Percentiles rank a stretch among this genome's conserved stretches.
phyloP scores from a whole-genome alignment of 768 basidiomycete genomes.

The Rhizopogon roseolus region DNA sequence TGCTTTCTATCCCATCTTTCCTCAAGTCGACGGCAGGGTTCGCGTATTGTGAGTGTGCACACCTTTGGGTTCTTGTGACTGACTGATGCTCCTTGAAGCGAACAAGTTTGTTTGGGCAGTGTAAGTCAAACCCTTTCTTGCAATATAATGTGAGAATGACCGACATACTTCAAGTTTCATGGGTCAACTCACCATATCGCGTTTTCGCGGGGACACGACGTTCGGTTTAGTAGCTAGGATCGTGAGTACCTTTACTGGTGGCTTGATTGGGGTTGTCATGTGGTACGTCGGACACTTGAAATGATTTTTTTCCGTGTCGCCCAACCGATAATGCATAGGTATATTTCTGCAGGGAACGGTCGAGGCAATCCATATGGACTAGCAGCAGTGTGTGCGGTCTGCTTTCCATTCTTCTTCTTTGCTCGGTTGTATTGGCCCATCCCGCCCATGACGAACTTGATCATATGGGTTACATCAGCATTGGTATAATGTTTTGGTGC shows the following conservation, averaged over 20 bases:
- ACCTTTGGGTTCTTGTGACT: not conserved
- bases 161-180: slow-evolving; percentile 45
- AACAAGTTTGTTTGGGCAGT: slow-evolving; percentile 71
- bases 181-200: slow-evolving; percentile 66
- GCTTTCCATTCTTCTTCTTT: slow-evolving; percentile 70
- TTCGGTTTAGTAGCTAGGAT: slow-evolving; percentile 62
- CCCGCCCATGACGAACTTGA: slow-evolving; percentile 64
- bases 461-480: slow-evolving; percentile 58
- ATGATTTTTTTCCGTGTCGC: not conserved
- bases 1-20: slow-evolving; percentile 57
- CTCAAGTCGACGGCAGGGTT: slow-evolving; percentile 48
- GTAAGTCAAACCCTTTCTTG: slow-evolving; percentile 30
- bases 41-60: slow-evolving; percentile 48
- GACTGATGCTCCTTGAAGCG: slow-evolving; percentile 28
- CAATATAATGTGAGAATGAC: not conserved
- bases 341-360: slow-evolving; percentile 61
- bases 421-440: slow-evolving; percentile 71
- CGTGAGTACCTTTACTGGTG: slow-evolving; percentile 61
- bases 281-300: slow-evolving; percentile 42
- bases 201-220: slow-evolving; percentile 73
- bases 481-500: slow-evolving; percentile 39
- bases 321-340: slow-evolving; percentile 36
- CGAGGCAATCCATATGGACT: slow-evolving; percentile 65
- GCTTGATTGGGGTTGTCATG: slow-evolving; percentile 55
- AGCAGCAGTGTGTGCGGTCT: slow-evolving; percentile 60